phyloP scores from a whole-genome alignment of 805 yeast genomes.

The Lachancea meyersii region DNA sequence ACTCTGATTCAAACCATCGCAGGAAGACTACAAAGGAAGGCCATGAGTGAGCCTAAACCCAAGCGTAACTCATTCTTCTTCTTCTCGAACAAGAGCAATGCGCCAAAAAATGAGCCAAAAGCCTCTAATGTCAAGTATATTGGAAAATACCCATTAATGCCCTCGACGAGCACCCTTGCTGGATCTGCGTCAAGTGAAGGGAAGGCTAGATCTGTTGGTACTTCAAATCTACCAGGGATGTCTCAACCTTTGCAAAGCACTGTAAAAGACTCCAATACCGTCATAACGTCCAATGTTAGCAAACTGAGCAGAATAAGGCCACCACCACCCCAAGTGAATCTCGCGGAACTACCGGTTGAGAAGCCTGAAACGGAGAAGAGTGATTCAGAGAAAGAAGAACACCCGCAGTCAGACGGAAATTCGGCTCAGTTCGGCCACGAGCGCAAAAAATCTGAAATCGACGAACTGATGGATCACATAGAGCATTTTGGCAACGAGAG shows the following conservation, averaged over 20 bases:
- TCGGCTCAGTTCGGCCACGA: conserved; percentile 14
- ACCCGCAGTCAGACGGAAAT: neutral
- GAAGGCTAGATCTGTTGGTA: too few relatives aligned
- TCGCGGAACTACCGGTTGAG: neutral
- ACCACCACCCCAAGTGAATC: conserved; percentile 1
- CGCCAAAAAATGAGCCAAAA: neutral
- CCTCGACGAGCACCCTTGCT: conserved; percentile 1
- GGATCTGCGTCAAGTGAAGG: neutral
- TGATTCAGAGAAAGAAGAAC: neutral
- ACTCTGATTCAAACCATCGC: neutral
- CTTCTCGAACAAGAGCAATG: conserved; percentile 8
- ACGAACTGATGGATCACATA: conserved; percentile 31
- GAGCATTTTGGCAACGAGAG: conserved; percentile 22
- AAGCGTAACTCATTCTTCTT: conserved; percentile 13
- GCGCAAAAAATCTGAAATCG: conserved; percentile 31
- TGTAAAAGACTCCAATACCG: neutral
- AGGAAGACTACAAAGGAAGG: neutral
- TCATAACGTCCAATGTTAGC: too few relatives aligned
- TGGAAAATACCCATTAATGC: conserved; percentile 5
- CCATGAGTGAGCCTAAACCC: conserved; percentile 7
- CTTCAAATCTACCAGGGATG: neutral
- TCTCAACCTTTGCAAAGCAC: neutral
- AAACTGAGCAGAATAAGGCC: conserved; percentile 1
- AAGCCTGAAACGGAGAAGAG: neutral
- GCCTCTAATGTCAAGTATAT: neutral